phyloP scores from a whole-genome alignment of 306 rosid species.

The Inga laurina region DNA sequence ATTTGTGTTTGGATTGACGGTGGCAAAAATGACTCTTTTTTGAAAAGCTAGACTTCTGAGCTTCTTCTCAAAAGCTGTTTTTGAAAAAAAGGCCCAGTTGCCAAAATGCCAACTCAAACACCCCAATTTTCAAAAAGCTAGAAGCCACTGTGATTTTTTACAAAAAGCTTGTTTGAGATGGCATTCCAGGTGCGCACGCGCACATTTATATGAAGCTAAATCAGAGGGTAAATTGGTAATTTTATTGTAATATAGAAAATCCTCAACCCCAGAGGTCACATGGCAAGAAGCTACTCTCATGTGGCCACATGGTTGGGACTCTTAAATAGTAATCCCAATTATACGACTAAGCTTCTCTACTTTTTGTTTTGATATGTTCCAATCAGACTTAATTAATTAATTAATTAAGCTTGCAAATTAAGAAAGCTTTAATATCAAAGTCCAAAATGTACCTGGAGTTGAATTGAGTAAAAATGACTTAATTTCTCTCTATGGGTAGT shows the following conservation, averaged over 20 bases:
- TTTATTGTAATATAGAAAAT: slow-evolving; percentile 21
- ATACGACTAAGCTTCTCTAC: neutral
- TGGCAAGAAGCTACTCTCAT: slow-evolving; percentile 62
- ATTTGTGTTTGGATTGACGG: too few relatives aligned
- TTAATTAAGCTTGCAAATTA: neutral
- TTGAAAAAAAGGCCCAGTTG: too few relatives aligned
- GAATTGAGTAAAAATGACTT: neutral
- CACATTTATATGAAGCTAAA: slow-evolving; percentile 26
- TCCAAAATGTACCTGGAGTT: neutral
- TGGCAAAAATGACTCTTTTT: too few relatives aligned
- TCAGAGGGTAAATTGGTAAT: slow-evolving; percentile 49
- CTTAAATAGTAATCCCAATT: slow-evolving; percentile 41
- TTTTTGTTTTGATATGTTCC: neutral
- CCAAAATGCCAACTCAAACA: too few relatives aligned
- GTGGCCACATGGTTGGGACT: slow-evolving; percentile 91
- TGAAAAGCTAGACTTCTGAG: too few relatives aligned
- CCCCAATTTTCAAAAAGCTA: too few relatives aligned
- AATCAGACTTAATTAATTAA: neutral
- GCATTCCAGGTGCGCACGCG: too few relatives aligned
- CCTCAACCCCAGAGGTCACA: slow-evolving; percentile 63
- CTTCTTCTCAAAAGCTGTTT: too few relatives aligned
- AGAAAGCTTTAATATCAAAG: neutral
- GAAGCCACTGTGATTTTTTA: too few relatives aligned
- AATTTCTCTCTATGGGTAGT: neutral
- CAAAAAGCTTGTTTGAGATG: too few relatives aligned